Evolutionary conservation across 768 basidiomycete genomes (phyloP).

Genomic region (Tricholoma sp.): DNA sequence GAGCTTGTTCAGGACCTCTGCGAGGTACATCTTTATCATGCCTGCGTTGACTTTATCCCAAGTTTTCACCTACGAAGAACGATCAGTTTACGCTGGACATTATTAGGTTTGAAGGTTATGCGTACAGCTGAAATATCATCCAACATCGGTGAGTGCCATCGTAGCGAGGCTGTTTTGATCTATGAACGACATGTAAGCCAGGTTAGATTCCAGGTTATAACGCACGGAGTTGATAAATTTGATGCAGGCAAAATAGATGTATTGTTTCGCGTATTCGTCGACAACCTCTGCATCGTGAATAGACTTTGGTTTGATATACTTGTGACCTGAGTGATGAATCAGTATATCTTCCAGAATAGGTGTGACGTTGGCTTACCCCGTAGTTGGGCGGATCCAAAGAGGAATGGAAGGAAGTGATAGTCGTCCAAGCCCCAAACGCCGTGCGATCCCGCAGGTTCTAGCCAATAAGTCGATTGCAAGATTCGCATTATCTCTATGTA

Average conservation of each 20-base stretch:
- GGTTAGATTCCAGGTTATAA: neutral
- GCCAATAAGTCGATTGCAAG: conserved; percentile 92
- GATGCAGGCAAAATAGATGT: conserved; percentile 97
- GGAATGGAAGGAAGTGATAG: conserved; percentile 92
- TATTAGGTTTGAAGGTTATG: conserved; percentile 9
- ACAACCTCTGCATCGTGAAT: conserved; percentile 91
- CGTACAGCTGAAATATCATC: conserved; percentile 88
- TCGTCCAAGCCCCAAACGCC: conserved; percentile 98
- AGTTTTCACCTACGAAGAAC: conserved; percentile 58
- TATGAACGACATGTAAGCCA: conserved; percentile 21
- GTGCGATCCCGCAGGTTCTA: conserved; percentile 98
- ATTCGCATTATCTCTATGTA: conserved; percentile 80
- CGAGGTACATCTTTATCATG: conserved; percentile 97
- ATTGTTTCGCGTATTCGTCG: conserved; percentile 86
- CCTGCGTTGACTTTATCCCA: conserved; percentile 97
- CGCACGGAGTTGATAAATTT: conserved; percentile 88
- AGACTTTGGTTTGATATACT: conserved; percentile 84
- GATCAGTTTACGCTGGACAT: neutral
- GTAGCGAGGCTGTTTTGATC: conserved; percentile 93
- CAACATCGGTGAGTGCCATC: conserved; percentile 99
- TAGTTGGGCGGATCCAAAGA: conserved; percentile 82
- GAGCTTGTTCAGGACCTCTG: conserved; percentile 91
- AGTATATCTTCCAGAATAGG: neutral
- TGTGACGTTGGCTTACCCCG: conserved; percentile 32
- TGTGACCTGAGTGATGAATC: conserved; percentile 54